A percentile compares a stretch with the other conserved stretches of the same genome.
phyloP scores from a whole-genome alignment of 345 rosid species.

The Alliaria petiolata region DNA sequence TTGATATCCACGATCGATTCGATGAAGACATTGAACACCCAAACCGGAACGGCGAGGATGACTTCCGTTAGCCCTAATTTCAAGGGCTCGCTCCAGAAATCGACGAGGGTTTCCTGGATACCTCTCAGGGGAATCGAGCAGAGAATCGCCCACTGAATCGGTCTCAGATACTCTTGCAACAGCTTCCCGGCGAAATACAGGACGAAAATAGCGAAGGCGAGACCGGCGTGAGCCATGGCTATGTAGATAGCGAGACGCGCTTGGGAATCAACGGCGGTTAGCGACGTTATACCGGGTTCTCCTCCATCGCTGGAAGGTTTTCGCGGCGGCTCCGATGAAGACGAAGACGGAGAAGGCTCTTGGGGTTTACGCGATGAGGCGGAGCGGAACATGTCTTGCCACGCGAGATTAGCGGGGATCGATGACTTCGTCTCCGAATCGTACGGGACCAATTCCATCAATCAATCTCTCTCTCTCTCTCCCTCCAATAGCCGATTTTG shows the following conservation, averaged over 20 bases:
- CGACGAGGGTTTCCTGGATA: conserved; percentile 79
- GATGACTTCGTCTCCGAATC: conserved; percentile 50
- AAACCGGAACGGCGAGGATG: conserved; percentile 74
- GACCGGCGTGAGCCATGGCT: conserved; percentile 98
- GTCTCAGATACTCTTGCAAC: conserved; percentile 76
- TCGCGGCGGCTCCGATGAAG: conserved; percentile 10
- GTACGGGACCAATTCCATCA: conserved; percentile 84
- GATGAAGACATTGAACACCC: conserved; percentile 63
- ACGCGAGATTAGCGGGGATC: conserved; percentile 48
- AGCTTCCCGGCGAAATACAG: conserved; percentile 70
- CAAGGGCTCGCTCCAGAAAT: conserved; percentile 83
- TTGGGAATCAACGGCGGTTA: conserved; percentile 63
- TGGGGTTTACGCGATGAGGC: conserved; percentile 70
- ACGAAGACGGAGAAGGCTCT: conserved; percentile 31
- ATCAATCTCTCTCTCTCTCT: conserved; percentile 20
- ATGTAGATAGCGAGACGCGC: conserved; percentile 87
- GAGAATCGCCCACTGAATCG: conserved; percentile 92
- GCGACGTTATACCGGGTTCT: conserved; percentile 26
- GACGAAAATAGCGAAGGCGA: conserved; percentile 61
- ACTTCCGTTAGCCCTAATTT: conserved; percentile 87
- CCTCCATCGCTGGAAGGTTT: conserved; percentile 6
- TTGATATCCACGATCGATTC: conserved; percentile 73
- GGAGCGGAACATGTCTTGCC: conserved; percentile 97
- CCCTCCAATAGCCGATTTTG: conserved; percentile 3
- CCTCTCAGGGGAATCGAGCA: conserved; percentile 94